Evolutionary conservation across 345 rosid species (phyloP).

Genomic region (Syzygium jambos): DNA sequence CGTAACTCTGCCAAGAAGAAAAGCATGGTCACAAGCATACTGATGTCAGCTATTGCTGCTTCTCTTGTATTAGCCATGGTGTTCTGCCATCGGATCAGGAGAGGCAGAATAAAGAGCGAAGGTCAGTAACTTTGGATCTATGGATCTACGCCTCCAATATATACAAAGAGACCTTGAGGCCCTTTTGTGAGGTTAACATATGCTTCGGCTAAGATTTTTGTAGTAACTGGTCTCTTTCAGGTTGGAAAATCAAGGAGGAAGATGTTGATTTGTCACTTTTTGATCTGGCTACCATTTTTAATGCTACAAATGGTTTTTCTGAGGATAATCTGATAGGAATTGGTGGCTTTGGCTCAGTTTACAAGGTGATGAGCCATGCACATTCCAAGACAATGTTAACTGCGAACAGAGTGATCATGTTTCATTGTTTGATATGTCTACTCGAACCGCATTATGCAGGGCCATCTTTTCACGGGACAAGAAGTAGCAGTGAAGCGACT

Average conservation of each 20-base stretch:
- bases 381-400: background rate
- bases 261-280: slow-evolving; percentile 20
- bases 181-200: too few species aligned
- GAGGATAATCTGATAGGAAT: slow-evolving; percentile 25
- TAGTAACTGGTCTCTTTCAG: background rate
- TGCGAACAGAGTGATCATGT: background rate
- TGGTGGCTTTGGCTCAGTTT: slow-evolving; percentile 40
- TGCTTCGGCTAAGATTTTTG: too few species aligned
- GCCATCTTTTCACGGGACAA: slow-evolving; percentile 20
- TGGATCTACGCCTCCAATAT: background rate
- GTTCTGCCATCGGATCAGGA: background rate
- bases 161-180: background rate
- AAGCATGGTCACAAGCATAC: background rate
- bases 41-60: background rate
- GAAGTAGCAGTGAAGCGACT: slow-evolving; percentile 47
- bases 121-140: background rate
- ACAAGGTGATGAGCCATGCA: slow-evolving; percentile 12
- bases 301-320: slow-evolving; percentile 28
- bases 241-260: background rate
- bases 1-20: background rate
- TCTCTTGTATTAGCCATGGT: background rate
- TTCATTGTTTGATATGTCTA: background rate
- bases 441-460: slow-evolving; percentile 11
- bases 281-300: slow-evolving; percentile 20
- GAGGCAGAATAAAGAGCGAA: background rate